Evolutionary conservation across 305 asterid genomes (phyloP), one percentile per base, ranked within the genome.

Genomic region (Rubia balearica): DNA sequence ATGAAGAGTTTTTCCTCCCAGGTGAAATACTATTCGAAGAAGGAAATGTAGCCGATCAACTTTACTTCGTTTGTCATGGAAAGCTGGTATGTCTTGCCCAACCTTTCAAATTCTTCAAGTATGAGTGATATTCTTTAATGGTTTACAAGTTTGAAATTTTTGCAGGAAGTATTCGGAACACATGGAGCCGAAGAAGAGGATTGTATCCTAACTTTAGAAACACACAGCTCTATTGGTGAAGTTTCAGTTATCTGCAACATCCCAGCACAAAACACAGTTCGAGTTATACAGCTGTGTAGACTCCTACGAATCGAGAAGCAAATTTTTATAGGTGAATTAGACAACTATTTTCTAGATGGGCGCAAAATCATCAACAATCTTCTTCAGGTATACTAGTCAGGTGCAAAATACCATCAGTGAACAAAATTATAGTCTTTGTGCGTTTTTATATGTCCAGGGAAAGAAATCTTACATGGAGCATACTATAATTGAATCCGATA

Each of bases 1-100:
- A 89, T 36, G 94, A 89, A 74, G 93, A 89, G 77, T 80, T 76
- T 77, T 89, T 85, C 73, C 91, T 87, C 72, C 94, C 91, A 0
- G 91, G 89, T 74, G 90, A 87, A 84, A 83, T 84, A 73, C 75
- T 89, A 19, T 64, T 87, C 21, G 93, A 89, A 75, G 85, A 82
- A 76, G 91, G 90, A 68, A 73, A 61, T 71, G 71, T 65, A 22
- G 73, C 83, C 7, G 89, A 89, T 75, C 94, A 89, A 67, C 85
- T 87, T 55, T 87, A 89, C 68, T 81, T 87, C 72, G 79, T 87
- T 36, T 81, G 82, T 73, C 79, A 89, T 41, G 94, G 94, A 69
- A 85, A 81, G 74, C 77, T 87, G 91, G 96, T 87, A 86, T 10
- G 82, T 51, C 68, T 17, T 63, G 2, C 43, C 56, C 55, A 51